Conservation (phyloP, 2,329 filamentous ascomycete genomes). For the Aspergillus uvarum region DNA sequence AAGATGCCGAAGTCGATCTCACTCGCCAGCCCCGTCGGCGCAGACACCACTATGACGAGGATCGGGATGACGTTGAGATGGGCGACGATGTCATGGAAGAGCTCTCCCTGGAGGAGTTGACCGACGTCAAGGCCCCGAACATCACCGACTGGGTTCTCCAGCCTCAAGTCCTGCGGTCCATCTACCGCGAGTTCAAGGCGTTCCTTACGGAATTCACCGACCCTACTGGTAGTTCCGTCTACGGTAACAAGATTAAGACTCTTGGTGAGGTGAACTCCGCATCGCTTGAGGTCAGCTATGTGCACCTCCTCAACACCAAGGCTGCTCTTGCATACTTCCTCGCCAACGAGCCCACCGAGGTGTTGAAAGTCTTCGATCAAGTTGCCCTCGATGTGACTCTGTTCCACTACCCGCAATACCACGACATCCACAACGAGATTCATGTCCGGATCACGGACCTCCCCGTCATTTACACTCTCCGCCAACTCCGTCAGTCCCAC, state of each 20-base stretch:
- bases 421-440: slow-evolving; percentile 95
- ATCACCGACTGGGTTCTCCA: slow-evolving; percentile 94
- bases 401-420: slow-evolving; percentile 95
- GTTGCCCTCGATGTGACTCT: slow-evolving; percentile 96
- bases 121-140: slow-evolving; percentile 89
- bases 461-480: slow-evolving; percentile 90
- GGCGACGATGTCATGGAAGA: slow-evolving; percentile 93
- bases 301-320: slow-evolving; percentile 85
- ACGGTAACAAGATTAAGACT: slow-evolving; percentile 88
- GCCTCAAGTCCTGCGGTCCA: slow-evolving; percentile 84
- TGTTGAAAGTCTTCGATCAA: slow-evolving; percentile 93
- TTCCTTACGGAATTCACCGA: slow-evolving; percentile 97
- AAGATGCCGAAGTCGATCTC: slow-evolving; percentile 80
- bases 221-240: slow-evolving; percentile 83
- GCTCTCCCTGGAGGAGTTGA: slow-evolving; percentile 83
- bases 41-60: slow-evolving; percentile 90
- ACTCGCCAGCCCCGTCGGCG: slow-evolving; percentile 81
- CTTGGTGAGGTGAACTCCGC: slow-evolving; percentile 98
- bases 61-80: slow-evolving; percentile 84
- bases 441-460: slow-evolving; percentile 96
- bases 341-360: slow-evolving; percentile 91
- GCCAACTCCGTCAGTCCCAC: slow-evolving; percentile 91
- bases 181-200: slow-evolving; percentile 94
- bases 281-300: slow-evolving; percentile 92
- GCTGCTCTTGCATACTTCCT: slow-evolving; percentile 94